Evolutionary conservation across 306 rosid genomes (phyloP), one percentile per base, ranked within the genome.

Genomic region (Canavalia ensiformis): DNA sequence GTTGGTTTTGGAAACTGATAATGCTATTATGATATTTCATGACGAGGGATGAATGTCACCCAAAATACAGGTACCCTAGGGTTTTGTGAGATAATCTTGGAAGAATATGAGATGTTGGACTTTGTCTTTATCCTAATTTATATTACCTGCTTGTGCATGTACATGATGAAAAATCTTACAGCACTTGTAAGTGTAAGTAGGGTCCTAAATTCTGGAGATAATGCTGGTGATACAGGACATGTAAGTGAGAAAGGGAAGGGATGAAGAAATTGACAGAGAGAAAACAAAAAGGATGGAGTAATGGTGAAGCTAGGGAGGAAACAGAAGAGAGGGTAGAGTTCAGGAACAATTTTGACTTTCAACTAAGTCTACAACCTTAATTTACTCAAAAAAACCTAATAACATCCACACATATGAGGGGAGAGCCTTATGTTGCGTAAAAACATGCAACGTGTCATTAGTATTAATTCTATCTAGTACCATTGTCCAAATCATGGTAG

Each of bases 1-100:
- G 74, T 70, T 44, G 5, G 7, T 77, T 34, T 71, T 63, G 35
- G 78, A 76, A 62, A 63, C 33, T 75, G 56, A 45, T 72, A 10
- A 30, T 69, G 39, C 18, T 18, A 9, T 30, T 62, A 49, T 35
- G 41, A 30, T 31, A 51, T 39, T 42, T 42, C 39, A 78, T 41
- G 68, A 41, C 63, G 47, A 49, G 67, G 67, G 74, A 52, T 73
- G 58, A 33, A 29, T 44, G 45, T 73, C 39, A 55, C 39, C 1
- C 1, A 72, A 57, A 10, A 9, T 65, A 74, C 35, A 33, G 41
- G 18, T 41, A n/a, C 46, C 12, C 33, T 18, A 8, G 68, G 84
- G n/a, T 10, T 74, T 74, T 25, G 31, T 12, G 72, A 68, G 64
- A 47, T 60, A 45, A n/a, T 56, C 50, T 4, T 55, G n/a, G 67